These are phyloP conservation scores for Astrocystis sublimbata DNA, from an alignment of 495 filamentous ascomycete genomes.

Conservation along the genomic window DNA sequence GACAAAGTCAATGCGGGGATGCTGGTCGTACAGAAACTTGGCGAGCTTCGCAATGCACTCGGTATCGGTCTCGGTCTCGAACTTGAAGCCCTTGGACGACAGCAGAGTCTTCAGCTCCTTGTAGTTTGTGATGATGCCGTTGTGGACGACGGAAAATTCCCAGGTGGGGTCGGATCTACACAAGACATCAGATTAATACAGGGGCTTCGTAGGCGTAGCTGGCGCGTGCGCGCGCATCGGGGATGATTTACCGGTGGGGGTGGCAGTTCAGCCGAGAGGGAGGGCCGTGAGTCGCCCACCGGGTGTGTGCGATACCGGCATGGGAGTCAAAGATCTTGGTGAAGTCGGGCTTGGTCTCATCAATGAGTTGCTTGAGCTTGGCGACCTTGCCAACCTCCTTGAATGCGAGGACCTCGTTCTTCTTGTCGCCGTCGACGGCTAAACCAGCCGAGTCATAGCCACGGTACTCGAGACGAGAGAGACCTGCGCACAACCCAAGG, in stretches of 20 bases:
- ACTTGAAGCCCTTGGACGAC: slow-evolving; percentile 91
- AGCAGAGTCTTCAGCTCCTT: slow-evolving; percentile 96
- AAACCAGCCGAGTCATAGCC: slow-evolving; percentile 97
- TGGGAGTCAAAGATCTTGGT: slow-evolving; percentile 95
- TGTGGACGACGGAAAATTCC: slow-evolving; percentile 97
- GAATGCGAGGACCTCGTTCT: slow-evolving; percentile 94
- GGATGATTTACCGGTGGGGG: slow-evolving; percentile 78
- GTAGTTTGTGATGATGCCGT: slow-evolving; percentile 99
- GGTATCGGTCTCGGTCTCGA: slow-evolving; percentile 98
- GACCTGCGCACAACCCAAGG: slow-evolving; percentile 50
- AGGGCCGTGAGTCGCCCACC: slow-evolving; percentile 96
- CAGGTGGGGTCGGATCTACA: slow-evolving; percentile 73
- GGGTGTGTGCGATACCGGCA: slow-evolving; percentile 96
- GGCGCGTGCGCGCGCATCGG: background rate
- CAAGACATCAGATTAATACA: slow-evolving; percentile 25
- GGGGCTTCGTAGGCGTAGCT: slow-evolving; percentile 29
- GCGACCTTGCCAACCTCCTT: slow-evolving; percentile 99
- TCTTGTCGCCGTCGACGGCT: slow-evolving; percentile 96
- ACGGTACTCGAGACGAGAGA: slow-evolving; percentile 88
- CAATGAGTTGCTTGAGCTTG: slow-evolving; percentile 91
- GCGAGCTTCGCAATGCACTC: slow-evolving; percentile 98
- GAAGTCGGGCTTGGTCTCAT: slow-evolving; percentile 76
- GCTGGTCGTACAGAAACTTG: slow-evolving; percentile 96
- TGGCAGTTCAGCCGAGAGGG: slow-evolving; percentile 96
- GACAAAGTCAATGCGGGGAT: slow-evolving; percentile 93